Conservation (phyloP, 805 yeast genomes). For the Wilhelminamyces savonicus region DNA sequence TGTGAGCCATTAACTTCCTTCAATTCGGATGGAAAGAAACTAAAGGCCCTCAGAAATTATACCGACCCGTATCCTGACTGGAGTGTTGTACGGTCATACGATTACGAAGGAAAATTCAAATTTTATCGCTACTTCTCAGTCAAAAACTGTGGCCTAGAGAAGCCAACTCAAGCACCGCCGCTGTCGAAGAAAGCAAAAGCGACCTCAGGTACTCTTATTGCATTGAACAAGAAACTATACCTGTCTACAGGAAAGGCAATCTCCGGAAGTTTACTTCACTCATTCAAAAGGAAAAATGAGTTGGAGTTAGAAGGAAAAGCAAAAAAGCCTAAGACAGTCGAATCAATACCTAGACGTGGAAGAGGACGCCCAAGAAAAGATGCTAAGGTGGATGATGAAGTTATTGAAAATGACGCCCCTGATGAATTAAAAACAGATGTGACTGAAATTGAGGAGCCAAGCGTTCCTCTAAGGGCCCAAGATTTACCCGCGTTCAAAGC, state of each 20-base stretch:
- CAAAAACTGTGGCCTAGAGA: too few species aligned
- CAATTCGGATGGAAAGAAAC: constrained; percentile 19
- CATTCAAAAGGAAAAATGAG: constrained; percentile 9
- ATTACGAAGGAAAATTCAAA: constrained; percentile 67
- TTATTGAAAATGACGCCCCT: not conserved
- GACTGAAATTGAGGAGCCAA: constrained; percentile 1
- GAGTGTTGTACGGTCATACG: constrained; percentile 54
- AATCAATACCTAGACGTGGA: constrained; percentile 1
- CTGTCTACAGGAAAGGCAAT: constrained; percentile 19
- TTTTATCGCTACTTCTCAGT: constrained; percentile 52
- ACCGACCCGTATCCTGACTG: constrained; percentile 17
- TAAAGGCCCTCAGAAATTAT: constrained; percentile 20
- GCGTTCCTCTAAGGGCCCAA: not conserved
- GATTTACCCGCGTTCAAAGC: too few species aligned
- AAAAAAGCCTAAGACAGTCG: constrained; percentile 1
- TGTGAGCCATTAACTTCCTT: constrained; percentile 44
- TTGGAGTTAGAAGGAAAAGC: not conserved
- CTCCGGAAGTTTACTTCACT: constrained; percentile 15
- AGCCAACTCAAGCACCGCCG: too few species aligned
- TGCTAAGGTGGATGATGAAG: too few species aligned
- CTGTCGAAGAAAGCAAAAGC: constrained; percentile 4
- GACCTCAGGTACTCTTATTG: too few species aligned
- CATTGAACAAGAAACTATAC: constrained; percentile 11
- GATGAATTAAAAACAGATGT: constrained; percentile 1
- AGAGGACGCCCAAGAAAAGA: constrained; percentile 2